Percentiles rank a stretch among this genome's conserved stretches.
Evolutionary conservation across 2,329 filamentous ascomycete genomes (phyloP).

Genomic region (Venturia pyrina): DNA sequence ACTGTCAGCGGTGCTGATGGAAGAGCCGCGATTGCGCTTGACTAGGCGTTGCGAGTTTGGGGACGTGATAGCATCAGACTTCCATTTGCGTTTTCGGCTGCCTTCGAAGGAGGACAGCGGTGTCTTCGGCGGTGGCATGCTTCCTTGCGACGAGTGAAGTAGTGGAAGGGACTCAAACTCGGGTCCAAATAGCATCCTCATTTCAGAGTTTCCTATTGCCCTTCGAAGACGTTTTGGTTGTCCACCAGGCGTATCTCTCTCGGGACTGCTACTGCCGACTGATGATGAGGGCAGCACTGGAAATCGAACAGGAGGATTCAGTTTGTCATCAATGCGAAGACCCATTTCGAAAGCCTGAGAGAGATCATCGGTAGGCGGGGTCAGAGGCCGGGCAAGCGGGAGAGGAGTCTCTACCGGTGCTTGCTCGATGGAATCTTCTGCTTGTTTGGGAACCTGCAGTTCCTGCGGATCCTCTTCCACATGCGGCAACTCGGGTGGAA

Average conservation of each 20-base stretch:
- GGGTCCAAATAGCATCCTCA: not conserved
- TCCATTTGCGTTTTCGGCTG: constrained; percentile 2
- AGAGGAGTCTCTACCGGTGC: not conserved
- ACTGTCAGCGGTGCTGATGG: constrained; percentile 11
- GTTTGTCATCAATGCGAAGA: not conserved
- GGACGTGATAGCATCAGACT: constrained; percentile 8
- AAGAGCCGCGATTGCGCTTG: constrained; percentile 1
- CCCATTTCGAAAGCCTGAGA: not conserved
- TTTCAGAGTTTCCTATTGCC: not conserved
- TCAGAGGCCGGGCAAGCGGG: not conserved
- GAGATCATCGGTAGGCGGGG: not conserved
- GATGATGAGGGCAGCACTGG: not conserved
- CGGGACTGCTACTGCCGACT: constrained; percentile 4
- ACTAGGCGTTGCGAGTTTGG: not conserved
- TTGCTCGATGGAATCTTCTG: not conserved
- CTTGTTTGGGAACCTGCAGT: not conserved
- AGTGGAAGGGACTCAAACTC: not conserved
- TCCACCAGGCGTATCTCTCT: not conserved
- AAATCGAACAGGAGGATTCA: not conserved
- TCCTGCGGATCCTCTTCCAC: not conserved
- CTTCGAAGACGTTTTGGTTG: not conserved
- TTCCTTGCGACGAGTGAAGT: not conserved
- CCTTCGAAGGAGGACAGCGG: not conserved
- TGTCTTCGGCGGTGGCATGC: constrained; percentile 11
- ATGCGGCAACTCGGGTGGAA: not conserved